Conservation (phyloP, 139 green algal species). For the Chlorella vulgaris region DNA sequence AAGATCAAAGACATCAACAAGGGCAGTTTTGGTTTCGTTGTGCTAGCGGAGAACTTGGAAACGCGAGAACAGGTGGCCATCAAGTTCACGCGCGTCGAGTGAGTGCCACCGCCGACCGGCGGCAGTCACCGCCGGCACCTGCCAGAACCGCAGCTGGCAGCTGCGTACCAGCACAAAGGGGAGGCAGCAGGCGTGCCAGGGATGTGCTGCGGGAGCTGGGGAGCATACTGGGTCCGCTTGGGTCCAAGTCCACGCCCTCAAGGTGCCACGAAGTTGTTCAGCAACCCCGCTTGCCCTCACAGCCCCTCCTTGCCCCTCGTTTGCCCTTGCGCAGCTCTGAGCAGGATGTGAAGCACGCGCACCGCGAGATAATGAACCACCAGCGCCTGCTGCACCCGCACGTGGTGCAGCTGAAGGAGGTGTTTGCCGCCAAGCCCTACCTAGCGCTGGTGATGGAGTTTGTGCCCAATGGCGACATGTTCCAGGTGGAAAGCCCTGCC, state of each 20-base stretch:
- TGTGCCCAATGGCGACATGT: slow-evolving; percentile 78
- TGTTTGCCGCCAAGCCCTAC: slow-evolving; percentile 52
- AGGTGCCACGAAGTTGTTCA: background rate
- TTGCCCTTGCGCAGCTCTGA: slow-evolving; percentile 26
- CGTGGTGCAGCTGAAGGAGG: slow-evolving; percentile 60
- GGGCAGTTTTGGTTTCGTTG: slow-evolving; percentile 65
- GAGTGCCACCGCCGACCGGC: background rate
- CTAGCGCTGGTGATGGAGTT: slow-evolving; percentile 86
- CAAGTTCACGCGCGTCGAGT: slow-evolving; percentile 49
- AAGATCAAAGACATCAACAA: slow-evolving; percentile 54
- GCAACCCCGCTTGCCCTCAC: background rate
- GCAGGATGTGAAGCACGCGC: slow-evolving; percentile 42
- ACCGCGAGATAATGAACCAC: slow-evolving; percentile 71
- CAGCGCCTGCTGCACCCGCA: slow-evolving; percentile 64
- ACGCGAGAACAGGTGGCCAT: slow-evolving; percentile 57
- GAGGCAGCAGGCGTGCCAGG: no score
- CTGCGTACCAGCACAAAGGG: no score
- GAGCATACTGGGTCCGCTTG: no score
- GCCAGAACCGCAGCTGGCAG: no score
- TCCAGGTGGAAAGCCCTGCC: slow-evolving; percentile 47
- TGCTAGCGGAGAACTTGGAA: slow-evolving; percentile 49
- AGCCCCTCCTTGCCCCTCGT: background rate
- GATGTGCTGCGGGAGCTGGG: no score
- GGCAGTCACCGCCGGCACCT: no score
- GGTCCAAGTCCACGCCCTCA: no score